Conservation (phyloP, 257 asterid genomes). For the Nicotiana otophora region DNA sequence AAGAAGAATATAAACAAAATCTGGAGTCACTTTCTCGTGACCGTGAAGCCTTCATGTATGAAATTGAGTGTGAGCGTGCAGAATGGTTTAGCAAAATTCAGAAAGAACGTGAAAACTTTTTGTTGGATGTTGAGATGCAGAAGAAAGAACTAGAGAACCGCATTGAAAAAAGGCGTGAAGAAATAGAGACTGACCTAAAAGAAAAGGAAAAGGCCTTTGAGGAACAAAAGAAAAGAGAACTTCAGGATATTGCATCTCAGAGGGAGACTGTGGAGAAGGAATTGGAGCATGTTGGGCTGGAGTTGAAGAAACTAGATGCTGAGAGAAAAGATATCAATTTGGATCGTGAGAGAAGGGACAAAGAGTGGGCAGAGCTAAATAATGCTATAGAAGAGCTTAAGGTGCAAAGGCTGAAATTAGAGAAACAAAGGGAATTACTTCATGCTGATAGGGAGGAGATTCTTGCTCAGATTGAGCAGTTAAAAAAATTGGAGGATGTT, state of each 20-base stretch:
- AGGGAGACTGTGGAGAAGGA: slow-evolving; percentile 60
- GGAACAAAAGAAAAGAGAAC: slow-evolving; percentile 68
- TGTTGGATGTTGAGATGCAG: slow-evolving; percentile 67
- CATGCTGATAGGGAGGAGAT: slow-evolving; percentile 80
- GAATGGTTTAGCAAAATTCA: slow-evolving; percentile 78
- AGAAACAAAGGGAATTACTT: slow-evolving; percentile 84
- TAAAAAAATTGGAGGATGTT: slow-evolving; percentile 71
- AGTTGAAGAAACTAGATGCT: slow-evolving; percentile 65
- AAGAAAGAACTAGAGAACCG: slow-evolving; percentile 68
- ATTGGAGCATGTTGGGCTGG: slow-evolving; percentile 65
- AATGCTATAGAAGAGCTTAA: slow-evolving; percentile 69
- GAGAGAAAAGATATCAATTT: slow-evolving; percentile 63
- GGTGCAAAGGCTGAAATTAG: slow-evolving; percentile 80
- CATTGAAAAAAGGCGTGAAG: slow-evolving; percentile 71
- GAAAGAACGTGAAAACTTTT: slow-evolving; percentile 68
- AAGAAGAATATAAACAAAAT: slow-evolving; percentile 57
- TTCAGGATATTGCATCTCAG: slow-evolving; percentile 49
- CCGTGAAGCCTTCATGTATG: slow-evolving; percentile 66
- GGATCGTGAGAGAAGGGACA: slow-evolving; percentile 78
- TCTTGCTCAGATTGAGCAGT: slow-evolving; percentile 59
- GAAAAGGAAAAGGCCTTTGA: slow-evolving; percentile 69
- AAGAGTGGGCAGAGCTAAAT: slow-evolving; percentile 80
- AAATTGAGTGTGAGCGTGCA: slow-evolving; percentile 59
- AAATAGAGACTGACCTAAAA: slow-evolving; percentile 59
- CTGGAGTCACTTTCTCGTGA: slow-evolving; percentile 74